Evolutionary conservation across 1,139 yeast genomes (phyloP), one percentile per base, ranked within the genome.

Genomic region (Kurtzmaniella quercitrusa): DNA sequence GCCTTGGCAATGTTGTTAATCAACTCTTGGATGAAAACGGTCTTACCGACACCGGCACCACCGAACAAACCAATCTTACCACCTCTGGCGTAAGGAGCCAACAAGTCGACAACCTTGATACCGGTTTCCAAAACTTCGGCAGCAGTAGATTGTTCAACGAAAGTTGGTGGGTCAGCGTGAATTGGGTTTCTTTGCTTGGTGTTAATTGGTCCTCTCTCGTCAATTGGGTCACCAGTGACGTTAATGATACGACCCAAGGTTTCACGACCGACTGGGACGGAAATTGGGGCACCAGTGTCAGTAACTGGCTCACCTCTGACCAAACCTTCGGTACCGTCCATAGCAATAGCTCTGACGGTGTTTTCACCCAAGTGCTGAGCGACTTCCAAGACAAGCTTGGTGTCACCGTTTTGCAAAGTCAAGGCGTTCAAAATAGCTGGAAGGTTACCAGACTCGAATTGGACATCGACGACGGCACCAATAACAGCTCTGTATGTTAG

Each of bases 11-110:
- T 93, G 84, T 93, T 93, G 89, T 93, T 91, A 76, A 93, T 93
- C 80, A 93, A 84, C 80, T 93, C 98, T 82, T 93, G 98, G 77
- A 93, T 93, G 78, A 93, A 93, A 55, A 93, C 98, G 74, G 98
- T 93, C 80, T 93, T 93, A 80, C 98, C 98, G 88, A 93, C 98
- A 91, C 98, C 98, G 75, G 98, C 98, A 91, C 98, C 98, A 82
- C 98, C 98, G 87, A 93, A 93, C 69, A 93, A 84, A 84, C 98
- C 98, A 88, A 93, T 93, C 85, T 93, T 93, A 88, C 98, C 98
- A 87, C 98, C 98, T 87, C 97, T 91, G 70, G 98, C 98, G 80
- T 93, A 93, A 61, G 98, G 98, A 59, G 98, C 98, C 62, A 93
- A 84, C 70, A 93, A 82, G 72, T 93, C 98, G 78, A 93, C 98